These are phyloP conservation scores for Stephania japonica DNA, from an alignment of 164 flowering plant genomes.

Conservation along the genomic window DNA sequence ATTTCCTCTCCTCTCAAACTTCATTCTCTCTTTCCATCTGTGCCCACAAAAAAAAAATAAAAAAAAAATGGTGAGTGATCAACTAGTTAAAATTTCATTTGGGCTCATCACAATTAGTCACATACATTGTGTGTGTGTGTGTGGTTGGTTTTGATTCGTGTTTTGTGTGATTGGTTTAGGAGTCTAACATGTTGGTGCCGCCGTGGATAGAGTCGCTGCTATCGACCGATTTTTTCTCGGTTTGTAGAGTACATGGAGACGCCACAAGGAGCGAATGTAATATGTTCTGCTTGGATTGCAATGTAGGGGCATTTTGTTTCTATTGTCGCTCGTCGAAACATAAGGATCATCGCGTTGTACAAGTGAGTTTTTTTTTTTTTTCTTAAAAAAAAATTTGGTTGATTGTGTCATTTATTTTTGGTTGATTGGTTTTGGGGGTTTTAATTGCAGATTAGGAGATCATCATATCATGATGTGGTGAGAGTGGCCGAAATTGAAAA, in stretches of 20 bases:
- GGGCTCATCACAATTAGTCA: too few relatives aligned
- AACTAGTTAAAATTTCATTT: background rate
- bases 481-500: slow-evolving; percentile 74
- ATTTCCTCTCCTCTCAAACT: slow-evolving; percentile 8
- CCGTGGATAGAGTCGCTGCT: slow-evolving; percentile 79
- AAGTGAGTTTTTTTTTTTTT: slow-evolving; percentile 36
- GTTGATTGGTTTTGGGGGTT: background rate
- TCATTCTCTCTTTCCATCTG: too few relatives aligned
- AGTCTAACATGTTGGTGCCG: slow-evolving; percentile 46
- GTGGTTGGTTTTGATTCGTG: background rate
- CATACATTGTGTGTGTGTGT: background rate
- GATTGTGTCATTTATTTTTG: background rate
- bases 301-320: slow-evolving; percentile 63
- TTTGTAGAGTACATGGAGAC: slow-evolving; percentile 65
- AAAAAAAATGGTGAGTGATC: background rate
- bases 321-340: slow-evolving; percentile 75
- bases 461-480: slow-evolving; percentile 97
- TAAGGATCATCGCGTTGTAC: slow-evolving; percentile 78
- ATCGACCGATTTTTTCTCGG: slow-evolving; percentile 52
- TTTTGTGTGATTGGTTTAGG: slow-evolving; percentile 16
- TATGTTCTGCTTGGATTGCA: slow-evolving; percentile 83
- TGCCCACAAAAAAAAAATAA: too few relatives aligned
- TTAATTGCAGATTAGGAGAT: slow-evolving; percentile 73
- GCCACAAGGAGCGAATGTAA: slow-evolving; percentile 80
- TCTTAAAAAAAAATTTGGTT: background rate